Conservation (phyloP, 1,284 basidiomycete species). For the Phylloporus gajari region DNA sequence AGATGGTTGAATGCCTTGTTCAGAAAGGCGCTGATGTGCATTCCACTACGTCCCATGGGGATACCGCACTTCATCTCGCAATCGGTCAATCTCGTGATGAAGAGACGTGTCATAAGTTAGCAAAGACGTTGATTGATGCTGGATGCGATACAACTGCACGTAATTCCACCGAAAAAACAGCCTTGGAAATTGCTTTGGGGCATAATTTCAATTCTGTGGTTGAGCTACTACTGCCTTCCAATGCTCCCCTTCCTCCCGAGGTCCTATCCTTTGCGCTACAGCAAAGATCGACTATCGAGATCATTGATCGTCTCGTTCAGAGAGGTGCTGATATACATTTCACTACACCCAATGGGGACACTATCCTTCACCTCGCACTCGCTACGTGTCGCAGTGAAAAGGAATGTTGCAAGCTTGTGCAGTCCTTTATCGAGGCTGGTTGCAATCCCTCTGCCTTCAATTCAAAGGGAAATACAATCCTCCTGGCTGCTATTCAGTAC, state of each 20-base stretch:
- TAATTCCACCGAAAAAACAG: background rate
- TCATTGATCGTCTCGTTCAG: too few relatives aligned
- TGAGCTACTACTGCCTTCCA: background rate
- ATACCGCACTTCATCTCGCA: background rate
- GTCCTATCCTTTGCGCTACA: too few relatives aligned
- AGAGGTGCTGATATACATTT: too few relatives aligned
- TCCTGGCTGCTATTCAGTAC: background rate
- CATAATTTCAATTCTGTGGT: background rate
- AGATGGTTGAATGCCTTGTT: background rate
- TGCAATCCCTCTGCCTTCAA: background rate
- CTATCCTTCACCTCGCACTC: background rate
- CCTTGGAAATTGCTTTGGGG: background rate
- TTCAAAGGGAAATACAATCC: background rate
- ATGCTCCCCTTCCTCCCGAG: background rate
- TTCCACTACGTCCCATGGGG: background rate
- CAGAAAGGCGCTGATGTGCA: background rate
- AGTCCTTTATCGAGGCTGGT: background rate
- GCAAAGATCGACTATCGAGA: too few relatives aligned
- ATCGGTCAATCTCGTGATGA: background rate
- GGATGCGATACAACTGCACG: background rate
- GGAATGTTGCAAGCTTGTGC: background rate
- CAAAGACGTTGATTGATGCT: background rate
- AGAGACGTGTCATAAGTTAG: background rate
- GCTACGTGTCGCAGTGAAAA: too few relatives aligned
- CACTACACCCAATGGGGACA: background rate